Conservation (phyloP, 176 grass and related monocot genomes). For the Oryza brachyantha region DNA sequence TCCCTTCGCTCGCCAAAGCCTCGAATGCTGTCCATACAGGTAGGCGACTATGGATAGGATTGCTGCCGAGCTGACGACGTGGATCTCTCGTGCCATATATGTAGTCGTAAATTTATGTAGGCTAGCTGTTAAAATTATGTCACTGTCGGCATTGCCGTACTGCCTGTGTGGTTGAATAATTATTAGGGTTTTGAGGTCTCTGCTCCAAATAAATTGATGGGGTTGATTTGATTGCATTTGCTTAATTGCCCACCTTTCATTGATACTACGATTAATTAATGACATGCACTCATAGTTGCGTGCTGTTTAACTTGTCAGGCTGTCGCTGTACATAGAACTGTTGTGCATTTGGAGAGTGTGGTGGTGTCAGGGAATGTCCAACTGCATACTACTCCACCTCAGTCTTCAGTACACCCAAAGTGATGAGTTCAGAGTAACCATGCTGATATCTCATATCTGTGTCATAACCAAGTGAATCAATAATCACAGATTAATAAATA, state of each 20-base stretch:
- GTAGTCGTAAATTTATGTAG: neutral
- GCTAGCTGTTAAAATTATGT: neutral
- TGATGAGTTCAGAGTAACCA: neutral
- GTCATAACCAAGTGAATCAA: neutral
- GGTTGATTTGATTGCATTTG: neutral
- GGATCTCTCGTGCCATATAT: conserved; percentile 8
- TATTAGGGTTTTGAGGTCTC: conserved; percentile 1
- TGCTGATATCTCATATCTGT: neutral
- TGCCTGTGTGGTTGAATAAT: neutral
- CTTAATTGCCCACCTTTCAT: neutral
- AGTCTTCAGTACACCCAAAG: neutral
- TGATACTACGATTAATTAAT: too few relatives aligned
- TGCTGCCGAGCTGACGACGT: neutral
- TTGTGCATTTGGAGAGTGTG: neutral
- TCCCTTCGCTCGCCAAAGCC: too few relatives aligned
- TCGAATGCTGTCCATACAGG: conserved; percentile 18
- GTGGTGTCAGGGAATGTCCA: neutral
- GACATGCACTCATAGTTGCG: neutral
- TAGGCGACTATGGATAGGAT: conserved; percentile 32
- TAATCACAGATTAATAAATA: neutral
- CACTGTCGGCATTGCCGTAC: conserved; percentile 16
- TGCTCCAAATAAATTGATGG: neutral
- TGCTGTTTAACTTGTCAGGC: neutral
- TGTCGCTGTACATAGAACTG: neutral
- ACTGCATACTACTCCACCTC: too few relatives aligned